A percentile compares a stretch with the other conserved stretches of the same genome.
Conservation (phyloP, 2,329 filamentous ascomycete species). For the Cladosporium sphaerospermum region DNA sequence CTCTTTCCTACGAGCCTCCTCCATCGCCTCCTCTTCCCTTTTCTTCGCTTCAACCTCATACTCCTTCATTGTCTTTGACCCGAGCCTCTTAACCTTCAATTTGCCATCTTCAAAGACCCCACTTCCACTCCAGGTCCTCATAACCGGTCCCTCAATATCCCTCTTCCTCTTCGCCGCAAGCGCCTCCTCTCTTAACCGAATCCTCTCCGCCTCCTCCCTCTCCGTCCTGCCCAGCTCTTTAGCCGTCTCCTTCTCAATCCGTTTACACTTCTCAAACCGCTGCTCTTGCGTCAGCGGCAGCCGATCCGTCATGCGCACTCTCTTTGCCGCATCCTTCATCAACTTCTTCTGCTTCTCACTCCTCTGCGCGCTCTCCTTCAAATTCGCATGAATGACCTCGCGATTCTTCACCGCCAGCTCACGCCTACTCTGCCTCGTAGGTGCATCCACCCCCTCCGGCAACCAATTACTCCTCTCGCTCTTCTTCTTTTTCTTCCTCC, state of each 20-base stretch:
- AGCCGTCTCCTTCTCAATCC: conserved; percentile 74
- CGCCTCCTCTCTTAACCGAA: conserved; percentile 74
- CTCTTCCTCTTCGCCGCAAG: conserved; percentile 83
- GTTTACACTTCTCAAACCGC: conserved; percentile 39
- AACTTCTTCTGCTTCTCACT: conserved; percentile 63
- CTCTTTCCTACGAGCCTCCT: conserved; percentile 7
- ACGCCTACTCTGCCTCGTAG: conserved; percentile 56
- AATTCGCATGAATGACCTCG: conserved; percentile 56
- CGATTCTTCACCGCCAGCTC: conserved; percentile 57
- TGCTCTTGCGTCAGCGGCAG: conserved; percentile 82
- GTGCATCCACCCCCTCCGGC: conserved; percentile 56
- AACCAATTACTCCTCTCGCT: conserved; percentile 66
- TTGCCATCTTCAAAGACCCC: conserved; percentile 74
- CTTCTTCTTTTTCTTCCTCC: conserved; percentile 63
- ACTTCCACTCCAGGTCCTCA: conserved; percentile 90
- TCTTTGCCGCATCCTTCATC: conserved; percentile 56
- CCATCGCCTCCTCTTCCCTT: conserved; percentile 6
- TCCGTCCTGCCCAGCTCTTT: conserved; percentile 90
- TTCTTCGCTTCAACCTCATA: conserved; percentile 8
- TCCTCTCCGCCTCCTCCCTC: conserved; percentile 79
- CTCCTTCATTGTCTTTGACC: conserved; percentile 23
- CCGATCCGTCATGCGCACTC: conserved; percentile 64
- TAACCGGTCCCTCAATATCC: conserved; percentile 78
- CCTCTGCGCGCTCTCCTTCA: conserved; percentile 65
- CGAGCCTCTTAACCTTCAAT: conserved; percentile 49